phyloP scores from a whole-genome alignment of 1,139 yeast genomes.

The Hansenula lynferdii region DNA sequence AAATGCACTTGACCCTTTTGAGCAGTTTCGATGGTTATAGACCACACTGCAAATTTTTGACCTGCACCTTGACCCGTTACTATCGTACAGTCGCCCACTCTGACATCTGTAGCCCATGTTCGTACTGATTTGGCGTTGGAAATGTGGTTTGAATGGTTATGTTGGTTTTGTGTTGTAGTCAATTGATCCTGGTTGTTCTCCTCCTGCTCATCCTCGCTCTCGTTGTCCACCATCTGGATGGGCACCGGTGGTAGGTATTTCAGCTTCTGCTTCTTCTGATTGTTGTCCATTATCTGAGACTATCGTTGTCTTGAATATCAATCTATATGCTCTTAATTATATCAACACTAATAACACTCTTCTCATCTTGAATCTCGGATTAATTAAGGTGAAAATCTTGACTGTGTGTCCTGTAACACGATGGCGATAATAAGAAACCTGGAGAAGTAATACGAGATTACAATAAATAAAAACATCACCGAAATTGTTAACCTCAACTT shows the following conservation, averaged over 20 bases:
- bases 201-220: slow-evolving; percentile 4
- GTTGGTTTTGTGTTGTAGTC: too few species aligned
- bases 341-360: too few species aligned
- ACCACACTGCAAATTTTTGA: slow-evolving; percentile 37
- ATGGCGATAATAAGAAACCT: too few species aligned
- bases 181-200: slow-evolving; percentile 1
- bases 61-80: slow-evolving; percentile 27
- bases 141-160: background rate
- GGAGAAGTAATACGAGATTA: too few species aligned
- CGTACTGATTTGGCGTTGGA: background rate
- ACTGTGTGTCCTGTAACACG: too few species aligned
- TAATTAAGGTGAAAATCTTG: too few species aligned
- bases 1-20: slow-evolving; percentile 39
- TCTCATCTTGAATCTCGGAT: too few species aligned
- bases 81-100: slow-evolving; percentile 34
- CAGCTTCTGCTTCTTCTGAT: slow-evolving; percentile 8
- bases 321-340: too few species aligned
- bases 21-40: slow-evolving; percentile 29
- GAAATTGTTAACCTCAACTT: too few species aligned
- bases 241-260: slow-evolving; percentile 25
- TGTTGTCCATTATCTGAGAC: too few species aligned
- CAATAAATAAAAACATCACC: too few species aligned
- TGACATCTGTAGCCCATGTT: slow-evolving; percentile 35
- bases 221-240: slow-evolving; percentile 23
- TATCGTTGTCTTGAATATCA: too few species aligned